Percentiles rank a stretch among this genome's conserved stretches.
Conservation (phyloP, 2,329 filamentous ascomycete genomes). For the Pseudopyricularia cyperi region DNA sequence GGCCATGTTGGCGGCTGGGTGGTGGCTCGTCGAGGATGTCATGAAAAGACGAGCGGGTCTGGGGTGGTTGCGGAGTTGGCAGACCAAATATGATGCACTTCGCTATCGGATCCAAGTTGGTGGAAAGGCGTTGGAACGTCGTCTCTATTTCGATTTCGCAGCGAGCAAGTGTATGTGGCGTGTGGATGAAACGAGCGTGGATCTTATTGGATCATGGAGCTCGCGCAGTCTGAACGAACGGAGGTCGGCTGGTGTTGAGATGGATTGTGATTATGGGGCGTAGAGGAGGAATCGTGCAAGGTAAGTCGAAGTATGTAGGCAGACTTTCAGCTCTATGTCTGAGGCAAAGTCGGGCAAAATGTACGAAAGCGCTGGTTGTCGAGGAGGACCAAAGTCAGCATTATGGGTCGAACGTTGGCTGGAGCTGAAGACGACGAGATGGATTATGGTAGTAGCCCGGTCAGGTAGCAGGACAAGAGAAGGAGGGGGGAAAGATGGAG, state of each 20-base stretch:
- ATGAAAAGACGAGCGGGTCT: slow-evolving; percentile 6
- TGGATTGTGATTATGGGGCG: background rate
- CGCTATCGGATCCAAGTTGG: background rate
- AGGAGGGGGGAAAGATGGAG: background rate
- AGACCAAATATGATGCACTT: slow-evolving; percentile 4
- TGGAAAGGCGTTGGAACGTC: background rate
- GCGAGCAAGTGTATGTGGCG: background rate
- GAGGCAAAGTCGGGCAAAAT: background rate
- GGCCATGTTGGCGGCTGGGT: slow-evolving; percentile 19
- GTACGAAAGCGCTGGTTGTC: background rate
- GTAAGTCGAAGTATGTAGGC: background rate
- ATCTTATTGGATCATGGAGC: background rate
- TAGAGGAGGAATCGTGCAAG: background rate
- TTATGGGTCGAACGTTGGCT: background rate
- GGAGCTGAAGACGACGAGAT: background rate
- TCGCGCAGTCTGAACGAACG: background rate
- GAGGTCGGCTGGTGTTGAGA: background rate
- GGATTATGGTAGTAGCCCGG: background rate
- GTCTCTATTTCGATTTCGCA: background rate
- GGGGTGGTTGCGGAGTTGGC: slow-evolving; percentile 2
- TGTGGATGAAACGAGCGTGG: background rate
- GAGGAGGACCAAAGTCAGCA: background rate
- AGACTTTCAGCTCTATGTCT: background rate
- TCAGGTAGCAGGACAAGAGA: background rate
- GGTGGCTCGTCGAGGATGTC: slow-evolving; percentile 19